These are phyloP conservation scores for Biscutella auriculata DNA, from an alignment of 441 rosid species.

Conservation along the genomic window DNA sequence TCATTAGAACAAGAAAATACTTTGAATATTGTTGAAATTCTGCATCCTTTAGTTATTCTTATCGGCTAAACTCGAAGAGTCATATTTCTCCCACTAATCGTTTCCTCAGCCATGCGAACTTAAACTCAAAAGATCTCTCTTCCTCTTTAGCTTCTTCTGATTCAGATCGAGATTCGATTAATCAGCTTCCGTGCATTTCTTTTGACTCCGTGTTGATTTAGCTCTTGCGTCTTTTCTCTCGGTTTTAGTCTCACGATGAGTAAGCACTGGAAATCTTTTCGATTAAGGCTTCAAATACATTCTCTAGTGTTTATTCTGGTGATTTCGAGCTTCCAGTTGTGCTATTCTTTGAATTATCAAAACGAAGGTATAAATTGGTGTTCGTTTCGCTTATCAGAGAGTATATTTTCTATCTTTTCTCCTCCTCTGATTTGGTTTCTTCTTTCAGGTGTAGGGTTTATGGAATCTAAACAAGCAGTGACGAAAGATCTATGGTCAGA, in stretches of 20 bases:
- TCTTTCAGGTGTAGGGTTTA: background rate
- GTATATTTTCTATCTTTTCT: too few species aligned
- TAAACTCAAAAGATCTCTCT: background rate
- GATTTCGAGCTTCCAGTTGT: constrained; percentile 15
- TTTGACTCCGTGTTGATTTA: background rate
- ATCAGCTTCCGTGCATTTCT: background rate
- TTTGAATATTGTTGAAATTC: too few species aligned
- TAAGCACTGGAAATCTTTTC: constrained; percentile 10
- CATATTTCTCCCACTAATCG: constrained; percentile 10
- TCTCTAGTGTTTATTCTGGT: background rate
- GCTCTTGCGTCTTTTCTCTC: background rate
- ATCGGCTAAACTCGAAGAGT: constrained; percentile 15
- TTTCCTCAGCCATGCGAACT: constrained; percentile 22
- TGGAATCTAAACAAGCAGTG: background rate
- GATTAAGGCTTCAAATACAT: constrained; percentile 13
- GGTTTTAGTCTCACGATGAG: background rate
- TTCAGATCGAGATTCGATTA: constrained; percentile 6
- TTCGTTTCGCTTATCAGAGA: background rate
- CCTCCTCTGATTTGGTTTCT: background rate
- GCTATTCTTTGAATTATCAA: background rate
- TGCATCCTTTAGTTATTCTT: too few species aligned
- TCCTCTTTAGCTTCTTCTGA: background rate
- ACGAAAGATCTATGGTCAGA: background rate
- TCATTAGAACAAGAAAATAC: too few species aligned
- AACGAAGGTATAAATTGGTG: background rate